Base-by-base conservation (phyloP, 2,329 filamentous ascomycete species). In the Paecilomyces sp. region DNA sequence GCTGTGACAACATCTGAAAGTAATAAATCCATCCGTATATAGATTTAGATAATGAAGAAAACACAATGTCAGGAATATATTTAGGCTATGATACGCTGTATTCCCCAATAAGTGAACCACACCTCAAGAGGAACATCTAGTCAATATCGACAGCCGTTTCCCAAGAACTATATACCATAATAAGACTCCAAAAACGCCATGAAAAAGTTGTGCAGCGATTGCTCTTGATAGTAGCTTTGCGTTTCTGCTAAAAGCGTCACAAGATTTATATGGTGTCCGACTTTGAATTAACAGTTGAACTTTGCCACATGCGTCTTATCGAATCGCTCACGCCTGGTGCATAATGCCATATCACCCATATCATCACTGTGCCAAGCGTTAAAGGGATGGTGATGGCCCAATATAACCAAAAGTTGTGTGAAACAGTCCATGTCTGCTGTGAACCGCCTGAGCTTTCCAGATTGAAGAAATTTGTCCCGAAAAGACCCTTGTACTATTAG, bases 401-500 rank as follows among this genome's bases (percentile, higher is more conserved):
- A 54, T 72, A 74, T 0, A 73, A 54, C 70, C 71, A 74, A 57
- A 74, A 70, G 12, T 65, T 60, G 3, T 60, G 33, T 0, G 71
- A 67, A 18, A 67, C 64, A 13, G 64, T 58, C 66, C 66, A 74
- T 1, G 50, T 59, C n/a, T 66, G 60, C 5, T 60, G 15, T 1
- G 53, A 31, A 15, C 15, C 25, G 15, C 53, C 54, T 0, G 62
- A 57, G 3, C 63, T 61, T 3, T 64, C 58, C 22, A 70, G 66
- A 34, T 69, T 64, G 62, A 74, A 74, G 57, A 75, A 75, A 22
- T 69, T 71, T 53, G 69, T 73, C 13, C 72, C 71, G 62, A 74
- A 75, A 31, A 75, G 56, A 18, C 68, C 70, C 68, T 71, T 30
- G 11, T n/a, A 31, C 4, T 15, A 34, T 31, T 12, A 30, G 47